Evolutionary conservation across 192 early-diverging fungal species (phyloP).

Genomic region (Linnemannia exigua): DNA sequence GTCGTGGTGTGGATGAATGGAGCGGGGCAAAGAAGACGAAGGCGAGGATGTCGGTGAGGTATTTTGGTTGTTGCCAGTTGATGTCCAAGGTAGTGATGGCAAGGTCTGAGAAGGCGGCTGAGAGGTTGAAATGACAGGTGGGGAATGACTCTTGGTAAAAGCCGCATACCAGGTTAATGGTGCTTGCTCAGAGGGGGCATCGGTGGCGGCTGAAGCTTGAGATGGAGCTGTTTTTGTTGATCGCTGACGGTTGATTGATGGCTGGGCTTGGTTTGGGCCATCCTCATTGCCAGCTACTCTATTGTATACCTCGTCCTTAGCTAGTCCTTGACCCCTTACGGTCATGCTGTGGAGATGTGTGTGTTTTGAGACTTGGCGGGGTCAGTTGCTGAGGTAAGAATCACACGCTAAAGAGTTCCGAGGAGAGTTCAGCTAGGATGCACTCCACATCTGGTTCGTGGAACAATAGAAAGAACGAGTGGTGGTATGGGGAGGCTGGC

Average conservation of each 20-base stretch:
- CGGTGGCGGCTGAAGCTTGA: not conserved
- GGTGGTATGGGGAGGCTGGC: not conserved
- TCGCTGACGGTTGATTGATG: not conserved
- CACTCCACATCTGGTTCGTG: not conserved
- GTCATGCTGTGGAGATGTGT: not conserved
- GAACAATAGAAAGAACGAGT: not conserved
- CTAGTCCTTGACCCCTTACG: not conserved
- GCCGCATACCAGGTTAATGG: not conserved
- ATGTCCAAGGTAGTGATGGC: not conserved
- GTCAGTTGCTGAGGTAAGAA: slow-evolving; percentile 6
- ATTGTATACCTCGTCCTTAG: not conserved
- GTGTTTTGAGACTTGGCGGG: not conserved
- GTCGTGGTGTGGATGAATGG: not conserved
- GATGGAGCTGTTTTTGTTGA: not conserved
- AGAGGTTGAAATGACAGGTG: not conserved
- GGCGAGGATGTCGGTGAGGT: not conserved
- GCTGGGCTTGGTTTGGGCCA: not conserved
- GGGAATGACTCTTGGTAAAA: not conserved
- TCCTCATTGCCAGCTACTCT: not conserved
- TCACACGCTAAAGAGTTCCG: not conserved
- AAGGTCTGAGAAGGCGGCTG: not conserved
- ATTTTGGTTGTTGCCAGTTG: not conserved
- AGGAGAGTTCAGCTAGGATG: not conserved
- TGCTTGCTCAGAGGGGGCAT: not conserved
- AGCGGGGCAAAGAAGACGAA: not conserved